Evolutionary conservation across 345 rosid genomes (phyloP).

Genomic region (Firmiana major): DNA sequence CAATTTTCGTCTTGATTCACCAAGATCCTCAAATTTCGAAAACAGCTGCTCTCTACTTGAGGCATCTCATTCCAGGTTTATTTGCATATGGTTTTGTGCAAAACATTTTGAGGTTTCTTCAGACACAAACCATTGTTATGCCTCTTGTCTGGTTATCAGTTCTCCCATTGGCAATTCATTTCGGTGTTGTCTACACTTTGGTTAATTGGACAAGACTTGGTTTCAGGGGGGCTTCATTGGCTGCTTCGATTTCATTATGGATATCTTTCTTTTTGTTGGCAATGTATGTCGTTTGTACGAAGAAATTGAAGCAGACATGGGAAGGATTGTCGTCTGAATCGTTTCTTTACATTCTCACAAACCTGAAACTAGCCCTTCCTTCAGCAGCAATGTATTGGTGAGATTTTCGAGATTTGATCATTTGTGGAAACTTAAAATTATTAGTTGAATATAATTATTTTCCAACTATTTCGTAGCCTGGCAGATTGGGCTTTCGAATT

Average conservation of each 20-base stretch:
- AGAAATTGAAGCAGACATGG: conserved; percentile 54
- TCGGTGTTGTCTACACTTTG: conserved; percentile 41
- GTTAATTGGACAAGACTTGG: conserved; percentile 45
- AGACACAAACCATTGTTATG: conserved; percentile 59
- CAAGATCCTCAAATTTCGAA: conserved; percentile 57
- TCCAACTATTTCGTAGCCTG: conserved; percentile 31
- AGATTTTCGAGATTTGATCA: conserved; percentile 7
- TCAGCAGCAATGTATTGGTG: conserved; percentile 84
- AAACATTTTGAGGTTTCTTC: conserved; percentile 66
- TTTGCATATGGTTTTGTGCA: conserved; percentile 63
- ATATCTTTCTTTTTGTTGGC: conserved; percentile 40
- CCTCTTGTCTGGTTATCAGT: conserved; percentile 44
- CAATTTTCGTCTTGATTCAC: conserved; percentile 35
- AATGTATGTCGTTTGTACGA: conserved; percentile 36
- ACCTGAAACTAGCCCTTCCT: conserved; percentile 54
- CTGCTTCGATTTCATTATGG: conserved; percentile 70
- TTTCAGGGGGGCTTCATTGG: conserved; percentile 62
- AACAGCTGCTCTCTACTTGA: conserved; percentile 51
- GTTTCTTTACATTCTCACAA: conserved; percentile 23
- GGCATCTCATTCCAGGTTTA: conserved; percentile 59
- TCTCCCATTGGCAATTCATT: conserved; percentile 44
- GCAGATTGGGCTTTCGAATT: conserved; percentile 86
- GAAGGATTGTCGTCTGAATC: conserved; percentile 46
- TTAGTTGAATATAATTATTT: too few species aligned
- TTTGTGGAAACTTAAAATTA: neutral